phyloP scores from a whole-genome alignment of 2,329 filamentous ascomycete species.

The Aspergillus udagawae region DNA sequence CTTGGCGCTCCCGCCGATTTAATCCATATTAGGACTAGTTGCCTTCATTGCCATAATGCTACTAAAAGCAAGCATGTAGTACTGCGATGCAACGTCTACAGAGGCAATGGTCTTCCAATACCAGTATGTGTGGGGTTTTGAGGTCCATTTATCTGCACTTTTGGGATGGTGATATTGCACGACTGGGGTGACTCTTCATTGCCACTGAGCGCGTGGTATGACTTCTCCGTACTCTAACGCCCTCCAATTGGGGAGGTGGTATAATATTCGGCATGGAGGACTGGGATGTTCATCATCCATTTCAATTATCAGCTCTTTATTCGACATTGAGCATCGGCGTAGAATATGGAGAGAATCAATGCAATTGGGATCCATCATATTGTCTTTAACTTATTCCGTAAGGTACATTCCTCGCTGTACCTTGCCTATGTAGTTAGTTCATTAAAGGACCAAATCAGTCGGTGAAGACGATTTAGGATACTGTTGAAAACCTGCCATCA shows the following conservation, averaged over 20 bases:
- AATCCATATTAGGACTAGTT: conserved; percentile 5
- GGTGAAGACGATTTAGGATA: too few relatives aligned
- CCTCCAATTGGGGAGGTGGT: neutral
- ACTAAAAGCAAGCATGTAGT: neutral
- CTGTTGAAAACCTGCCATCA: too few relatives aligned
- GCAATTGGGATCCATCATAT: neutral
- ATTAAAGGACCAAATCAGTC: too few relatives aligned
- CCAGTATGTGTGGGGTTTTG: too few relatives aligned
- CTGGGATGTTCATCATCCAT: neutral
- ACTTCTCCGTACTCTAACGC: too few relatives aligned
- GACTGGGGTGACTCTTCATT: neutral
- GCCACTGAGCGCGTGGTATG: neutral
- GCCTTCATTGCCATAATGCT: neutral
- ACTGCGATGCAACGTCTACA: neutral
- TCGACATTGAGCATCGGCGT: neutral
- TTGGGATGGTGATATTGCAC: neutral
- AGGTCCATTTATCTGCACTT: neutral
- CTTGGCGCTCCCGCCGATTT: neutral
- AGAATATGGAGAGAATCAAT: neutral
- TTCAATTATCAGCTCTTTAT: neutral
- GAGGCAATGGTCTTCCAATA: neutral
- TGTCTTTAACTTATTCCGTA: neutral
- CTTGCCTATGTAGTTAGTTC: too few relatives aligned
- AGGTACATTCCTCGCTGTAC: too few relatives aligned
- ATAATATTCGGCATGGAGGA: neutral